Evolutionary conservation across 495 filamentous ascomycete species (phyloP), one percentile per base, ranked within the genome.

Genomic region (Aspergillus saccharolyticus): DNA sequence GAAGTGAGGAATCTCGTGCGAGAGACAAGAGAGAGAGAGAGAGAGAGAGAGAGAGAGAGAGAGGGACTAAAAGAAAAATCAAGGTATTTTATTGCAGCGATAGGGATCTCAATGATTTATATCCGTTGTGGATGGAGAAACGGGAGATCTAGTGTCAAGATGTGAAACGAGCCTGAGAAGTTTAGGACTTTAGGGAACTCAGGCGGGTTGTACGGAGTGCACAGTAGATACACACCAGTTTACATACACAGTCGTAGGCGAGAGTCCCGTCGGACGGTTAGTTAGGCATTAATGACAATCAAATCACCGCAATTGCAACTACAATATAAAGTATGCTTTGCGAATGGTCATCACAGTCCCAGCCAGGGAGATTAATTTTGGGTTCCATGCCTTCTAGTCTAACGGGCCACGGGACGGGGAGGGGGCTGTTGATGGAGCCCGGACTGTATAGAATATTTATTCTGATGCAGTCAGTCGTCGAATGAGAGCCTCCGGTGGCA

Each of bases 321-420:
- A 57, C 52, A 57, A 57, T 46, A 57, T 24, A 43, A 45, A 52
- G 45, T 18, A 33, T 16, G 42, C 22, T 51, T 14, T 43, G 25
- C 54, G 46, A 50, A 47, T 51, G 44, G 46, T 56, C 25, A 17
- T 44, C 39, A 33, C 22, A 46, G 45, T 44, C 44, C 42, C 15
- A 30, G 33, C 33, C 33, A 44, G 12, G 21, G 52, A 51, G 44
- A 59, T 55, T 59, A 55, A 42, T 55, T 52, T 59, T 59, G 42
- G 52, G 53, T 51, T 60, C 58, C 53, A 56, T 60, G 49, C 25
- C 57, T 33, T 59, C 33, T 33, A 53, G 25, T 59, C 33, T 33
- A 53, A 42, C 45, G 50, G 57, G 53, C 25, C 42, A 53, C 58
- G 58, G 54, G 58, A 56, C 39, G 48, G 48, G 25, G 25, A 28